Percentiles rank a stretch among this genome's conserved stretches.
These are phyloP conservation scores for Phytophthora rubi DNA, from an alignment of 352 stramenopile species.

Conservation along the genomic window DNA sequence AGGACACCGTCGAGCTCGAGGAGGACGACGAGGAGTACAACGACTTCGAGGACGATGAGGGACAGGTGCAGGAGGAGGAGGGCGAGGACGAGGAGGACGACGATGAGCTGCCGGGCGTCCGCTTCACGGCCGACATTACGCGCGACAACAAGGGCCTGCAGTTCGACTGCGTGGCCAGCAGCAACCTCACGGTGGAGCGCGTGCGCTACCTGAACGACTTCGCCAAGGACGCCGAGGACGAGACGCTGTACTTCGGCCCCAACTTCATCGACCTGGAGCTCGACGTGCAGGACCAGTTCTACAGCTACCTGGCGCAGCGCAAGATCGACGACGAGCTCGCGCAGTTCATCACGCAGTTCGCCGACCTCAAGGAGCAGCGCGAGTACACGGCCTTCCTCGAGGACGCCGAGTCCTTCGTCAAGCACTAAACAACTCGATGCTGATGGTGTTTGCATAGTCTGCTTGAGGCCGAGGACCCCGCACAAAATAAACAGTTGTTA, in stretches of 20 bases:
- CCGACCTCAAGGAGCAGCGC: slow-evolving; percentile 87
- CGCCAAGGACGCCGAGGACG: slow-evolving; percentile 57
- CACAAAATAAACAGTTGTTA: slow-evolving; percentile 27
- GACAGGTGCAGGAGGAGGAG: slow-evolving; percentile 45
- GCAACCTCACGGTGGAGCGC: slow-evolving; percentile 81
- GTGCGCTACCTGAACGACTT: slow-evolving; percentile 75
- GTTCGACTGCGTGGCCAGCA: slow-evolving; percentile 85
- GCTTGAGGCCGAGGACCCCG: slow-evolving; percentile 16
- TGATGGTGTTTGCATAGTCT: slow-evolving; percentile 1
- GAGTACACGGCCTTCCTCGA: slow-evolving; percentile 86
- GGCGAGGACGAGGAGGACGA: slow-evolving; percentile 67
- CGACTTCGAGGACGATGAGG: slow-evolving; percentile 48
- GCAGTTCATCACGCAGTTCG: slow-evolving; percentile 87
- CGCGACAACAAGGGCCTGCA: slow-evolving; percentile 78
- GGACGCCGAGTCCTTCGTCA: slow-evolving; percentile 69
- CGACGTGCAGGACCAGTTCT: slow-evolving; percentile 86
- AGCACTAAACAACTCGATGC: slow-evolving; percentile 51
- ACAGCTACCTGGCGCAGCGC: slow-evolving; percentile 77
- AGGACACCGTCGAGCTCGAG: slow-evolving; percentile 77
- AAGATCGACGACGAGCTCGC: slow-evolving; percentile 85
- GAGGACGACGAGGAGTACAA: slow-evolving; percentile 59
- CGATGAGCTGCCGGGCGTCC: slow-evolving; percentile 78
- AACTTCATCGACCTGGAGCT: slow-evolving; percentile 86
- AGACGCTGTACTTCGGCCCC: slow-evolving; percentile 78
- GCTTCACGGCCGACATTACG: slow-evolving; percentile 76